Base-by-base conservation (phyloP, 2,329 filamentous ascomycete species). In the Penicillium sp. region DNA sequence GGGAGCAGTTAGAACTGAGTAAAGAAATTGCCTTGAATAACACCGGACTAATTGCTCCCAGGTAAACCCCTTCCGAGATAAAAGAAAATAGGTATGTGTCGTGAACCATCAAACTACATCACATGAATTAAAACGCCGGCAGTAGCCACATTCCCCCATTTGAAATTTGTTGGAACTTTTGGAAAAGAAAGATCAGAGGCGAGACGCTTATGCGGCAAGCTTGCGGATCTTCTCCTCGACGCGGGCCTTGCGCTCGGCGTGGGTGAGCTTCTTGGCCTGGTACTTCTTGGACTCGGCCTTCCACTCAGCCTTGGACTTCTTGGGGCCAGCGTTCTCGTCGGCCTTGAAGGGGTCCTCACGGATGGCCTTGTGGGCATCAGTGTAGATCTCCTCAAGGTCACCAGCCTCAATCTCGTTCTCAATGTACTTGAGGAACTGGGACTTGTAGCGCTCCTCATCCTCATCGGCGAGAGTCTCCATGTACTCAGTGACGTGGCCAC, bases 391-490 rank as follows among this genome's bases (percentile, higher is more conserved):
- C 90, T 99, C 94, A 57, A 99, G 86, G 71, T 89, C 91, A 72
- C 97, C 94, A 63, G 94, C 92, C 83, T 97, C 93, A 66, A 99
- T 79, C 71, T 96, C 94, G 75, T 96, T 91, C 66, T 99, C 93
- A 68, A 96, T 89, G 86, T 99, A 99, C 81, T 94, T 88, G 79
- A 87, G 83, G 89, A 99, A 99, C 85, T 99, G 94, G 71, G 86
- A 87, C 86, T 93, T 93, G 90, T 91, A 99, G 77, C 94, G 92
- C 87, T 99, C 94, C 89, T 99, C 94, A 76, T 99, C 94, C 77
- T 99, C 94, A 73, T 99, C 94, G 81, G 94, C 94, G 65, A 99
- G 90, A 56, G 89, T 94, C 88, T 99, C 94, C 94, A 99, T 99
- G 88, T 99, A 99, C 87, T 99, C 94, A 69, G 93, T 92, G 65